Conservation (phyloP, 2,329 filamentous ascomycete genomes). For the Colletotrichum sp. region DNA sequence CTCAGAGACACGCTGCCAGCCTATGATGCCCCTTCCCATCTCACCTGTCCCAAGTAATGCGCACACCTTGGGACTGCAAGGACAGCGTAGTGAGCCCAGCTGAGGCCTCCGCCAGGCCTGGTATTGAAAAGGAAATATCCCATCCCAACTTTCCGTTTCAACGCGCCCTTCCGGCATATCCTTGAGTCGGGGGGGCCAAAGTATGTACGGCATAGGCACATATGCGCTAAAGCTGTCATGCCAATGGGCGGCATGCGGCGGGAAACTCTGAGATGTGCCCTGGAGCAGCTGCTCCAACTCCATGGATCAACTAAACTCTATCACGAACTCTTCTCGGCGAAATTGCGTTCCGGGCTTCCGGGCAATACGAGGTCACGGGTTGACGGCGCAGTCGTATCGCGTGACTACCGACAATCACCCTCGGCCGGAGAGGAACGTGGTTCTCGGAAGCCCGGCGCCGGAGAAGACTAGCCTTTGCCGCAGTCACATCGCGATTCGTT, state of each 20-base stretch:
- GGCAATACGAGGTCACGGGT: not conserved
- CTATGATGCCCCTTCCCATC: not conserved
- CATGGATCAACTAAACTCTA: not conserved
- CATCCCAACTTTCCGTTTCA: not conserved
- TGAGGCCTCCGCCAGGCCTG: not conserved
- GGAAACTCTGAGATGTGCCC: not conserved
- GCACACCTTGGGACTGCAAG: not conserved
- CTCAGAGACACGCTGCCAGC: not conserved
- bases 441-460: not conserved
- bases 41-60: not conserved
- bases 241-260: not conserved
- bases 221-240: not conserved
- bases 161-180: not conserved
- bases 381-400: not conserved
- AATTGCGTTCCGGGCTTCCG: not conserved
- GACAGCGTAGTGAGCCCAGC: not conserved
- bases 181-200: not conserved
- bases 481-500: not conserved
- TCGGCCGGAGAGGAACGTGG: not conserved
- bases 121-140: not conserved
- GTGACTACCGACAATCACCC: not conserved
- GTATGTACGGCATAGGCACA: not conserved
- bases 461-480: not conserved
- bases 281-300: not conserved
- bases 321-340: not conserved